Evolutionary conservation across 2,329 filamentous ascomycete species (phyloP).

Genomic region (Penicillium occitanis): DNA sequence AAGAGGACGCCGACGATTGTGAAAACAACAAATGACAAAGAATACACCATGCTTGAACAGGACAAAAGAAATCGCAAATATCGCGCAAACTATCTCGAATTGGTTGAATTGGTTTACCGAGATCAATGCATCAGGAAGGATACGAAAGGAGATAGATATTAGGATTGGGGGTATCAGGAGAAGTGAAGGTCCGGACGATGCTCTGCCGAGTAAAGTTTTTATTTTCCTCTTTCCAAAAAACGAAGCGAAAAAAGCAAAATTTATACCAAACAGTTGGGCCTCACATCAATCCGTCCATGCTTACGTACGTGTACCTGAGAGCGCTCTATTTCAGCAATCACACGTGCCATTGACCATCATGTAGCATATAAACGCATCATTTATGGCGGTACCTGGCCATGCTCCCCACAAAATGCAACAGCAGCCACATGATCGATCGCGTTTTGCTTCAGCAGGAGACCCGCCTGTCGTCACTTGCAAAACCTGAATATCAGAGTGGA

Average conservation of each 20-base stretch:
- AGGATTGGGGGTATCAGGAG: neutral
- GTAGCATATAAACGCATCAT: constrained; percentile 10
- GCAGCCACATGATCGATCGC: constrained; percentile 23
- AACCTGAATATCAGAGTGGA: neutral
- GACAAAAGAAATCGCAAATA: neutral
- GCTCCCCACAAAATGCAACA: constrained; percentile 24
- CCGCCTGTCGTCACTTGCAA: constrained; percentile 12
- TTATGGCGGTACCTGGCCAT: constrained; percentile 17
- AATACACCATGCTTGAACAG: constrained; percentile 33
- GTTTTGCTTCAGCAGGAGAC: constrained; percentile 12
- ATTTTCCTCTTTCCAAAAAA: neutral
- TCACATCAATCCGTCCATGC: neutral
- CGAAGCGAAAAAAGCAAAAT: constrained; percentile 15
- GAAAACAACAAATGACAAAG: constrained; percentile 32
- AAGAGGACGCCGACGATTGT: constrained; percentile 32
- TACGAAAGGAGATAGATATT: neutral
- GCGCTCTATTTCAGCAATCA: constrained; percentile 14
- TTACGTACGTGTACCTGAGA: constrained; percentile 13
- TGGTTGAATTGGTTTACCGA: neutral
- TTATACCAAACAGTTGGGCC: constrained; percentile 16
- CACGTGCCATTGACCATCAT: constrained; percentile 14
- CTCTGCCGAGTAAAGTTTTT: neutral
- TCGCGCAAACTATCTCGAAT: constrained; percentile 5
- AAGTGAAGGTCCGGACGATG: neutral
- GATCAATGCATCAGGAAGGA: constrained; percentile 8